A percentile compares a stretch with the other conserved stretches of the same genome.
Conservation (phyloP, 2,329 filamentous ascomycete species). For the Byssothecium circinans region DNA sequence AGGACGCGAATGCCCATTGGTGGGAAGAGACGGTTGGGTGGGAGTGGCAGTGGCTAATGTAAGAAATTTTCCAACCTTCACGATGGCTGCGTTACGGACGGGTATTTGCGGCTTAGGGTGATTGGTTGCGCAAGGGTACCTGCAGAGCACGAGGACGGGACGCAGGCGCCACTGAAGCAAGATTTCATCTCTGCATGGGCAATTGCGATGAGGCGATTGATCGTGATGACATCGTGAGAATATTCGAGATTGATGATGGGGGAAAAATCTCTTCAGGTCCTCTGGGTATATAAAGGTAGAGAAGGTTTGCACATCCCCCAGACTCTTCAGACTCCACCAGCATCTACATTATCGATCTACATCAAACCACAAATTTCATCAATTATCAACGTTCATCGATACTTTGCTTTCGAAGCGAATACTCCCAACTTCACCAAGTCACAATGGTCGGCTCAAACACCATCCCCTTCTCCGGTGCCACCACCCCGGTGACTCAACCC, state of each 20-base stretch:
- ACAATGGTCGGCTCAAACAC: not conserved
- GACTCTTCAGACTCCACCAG: not conserved
- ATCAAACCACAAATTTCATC: slow-evolving; percentile 1
- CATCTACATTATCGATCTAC: slow-evolving; percentile 7
- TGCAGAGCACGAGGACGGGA: not conserved
- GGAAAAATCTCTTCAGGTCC: slow-evolving; percentile 3
- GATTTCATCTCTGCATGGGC: not conserved
- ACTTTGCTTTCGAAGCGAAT: not conserved
- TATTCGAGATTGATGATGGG: not conserved
- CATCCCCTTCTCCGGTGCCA: not conserved
- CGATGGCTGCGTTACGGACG: no score
- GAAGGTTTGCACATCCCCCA: not conserved
- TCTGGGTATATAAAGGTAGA: slow-evolving; percentile 7
- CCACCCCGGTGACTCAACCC: not conserved
- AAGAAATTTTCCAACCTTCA: slow-evolving; percentile 5
- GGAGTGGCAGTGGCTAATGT: slow-evolving; percentile 3
- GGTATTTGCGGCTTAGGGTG: not conserved
- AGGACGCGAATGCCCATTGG: slow-evolving; percentile 3
- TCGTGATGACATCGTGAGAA: slow-evolving; percentile 6
- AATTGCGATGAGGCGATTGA: slow-evolving; percentile 1
- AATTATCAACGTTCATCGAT: not conserved
- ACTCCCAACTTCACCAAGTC: not conserved
- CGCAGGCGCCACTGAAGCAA: not conserved
- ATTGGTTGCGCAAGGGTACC: slow-evolving; percentile 4
- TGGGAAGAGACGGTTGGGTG: not conserved